A percentile compares a stretch with the other conserved stretches of the same genome.
These are phyloP conservation scores for Curvularia lunata DNA, from an alignment of 2,329 filamentous ascomycete species.

Conservation along the genomic window DNA sequence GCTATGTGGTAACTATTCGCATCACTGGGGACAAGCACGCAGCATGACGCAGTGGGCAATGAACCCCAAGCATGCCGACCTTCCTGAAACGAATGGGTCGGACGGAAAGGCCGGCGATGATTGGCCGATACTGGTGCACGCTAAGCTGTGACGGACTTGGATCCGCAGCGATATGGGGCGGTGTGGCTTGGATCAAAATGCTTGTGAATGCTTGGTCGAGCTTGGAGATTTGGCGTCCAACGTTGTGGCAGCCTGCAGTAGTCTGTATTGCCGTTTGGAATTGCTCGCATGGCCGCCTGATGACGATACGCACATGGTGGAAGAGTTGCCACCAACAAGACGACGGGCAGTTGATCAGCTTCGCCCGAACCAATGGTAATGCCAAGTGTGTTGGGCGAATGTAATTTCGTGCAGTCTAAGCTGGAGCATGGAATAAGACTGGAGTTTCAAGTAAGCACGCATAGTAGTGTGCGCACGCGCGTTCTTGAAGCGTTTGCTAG, in stretches of 20 bases:
- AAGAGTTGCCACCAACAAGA: background rate
- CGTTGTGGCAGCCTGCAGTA: background rate
- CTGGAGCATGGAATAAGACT: no score
- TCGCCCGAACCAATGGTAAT: no score
- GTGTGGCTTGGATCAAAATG: slow-evolving; percentile 17
- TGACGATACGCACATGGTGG: background rate
- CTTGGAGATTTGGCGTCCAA: background rate
- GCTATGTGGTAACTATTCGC: slow-evolving; percentile 6
- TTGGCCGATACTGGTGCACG: slow-evolving; percentile 6
- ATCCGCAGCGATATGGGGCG: slow-evolving; percentile 6
- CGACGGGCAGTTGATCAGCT: no score
- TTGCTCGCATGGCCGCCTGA: background rate
- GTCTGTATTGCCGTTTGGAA: background rate
- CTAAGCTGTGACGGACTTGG: slow-evolving; percentile 10
- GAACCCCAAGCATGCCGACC: slow-evolving; percentile 13
- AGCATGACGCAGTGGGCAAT: slow-evolving; percentile 18
- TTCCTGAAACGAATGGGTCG: slow-evolving; percentile 20
- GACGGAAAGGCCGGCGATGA: slow-evolving; percentile 1
- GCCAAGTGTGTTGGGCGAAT: background rate
- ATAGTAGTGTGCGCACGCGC: no score
- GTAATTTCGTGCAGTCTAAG: background rate
- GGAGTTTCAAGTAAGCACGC: no score
- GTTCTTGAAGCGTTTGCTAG: no score
- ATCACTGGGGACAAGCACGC: slow-evolving; percentile 7
- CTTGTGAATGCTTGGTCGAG: slow-evolving; percentile 27